These are phyloP conservation scores for Flaveria linearis DNA, from an alignment of 129 eudicot species.

Conservation along the genomic window DNA sequence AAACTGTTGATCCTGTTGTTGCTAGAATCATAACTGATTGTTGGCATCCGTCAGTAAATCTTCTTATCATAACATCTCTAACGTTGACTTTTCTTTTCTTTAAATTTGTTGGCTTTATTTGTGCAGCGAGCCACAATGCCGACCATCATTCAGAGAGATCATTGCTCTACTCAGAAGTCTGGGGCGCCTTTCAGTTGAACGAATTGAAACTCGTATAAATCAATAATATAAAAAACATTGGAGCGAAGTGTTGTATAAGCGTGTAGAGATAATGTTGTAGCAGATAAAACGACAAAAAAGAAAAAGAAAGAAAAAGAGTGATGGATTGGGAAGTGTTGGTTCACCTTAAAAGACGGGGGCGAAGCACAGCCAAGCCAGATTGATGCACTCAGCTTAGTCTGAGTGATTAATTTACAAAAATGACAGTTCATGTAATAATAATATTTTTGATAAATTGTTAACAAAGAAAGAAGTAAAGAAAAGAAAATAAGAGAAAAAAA, in stretches of 20 bases:
- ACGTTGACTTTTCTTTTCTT: background rate
- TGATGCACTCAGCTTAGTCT: background rate
- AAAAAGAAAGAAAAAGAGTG: conserved; percentile 15
- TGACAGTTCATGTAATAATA: conserved; percentile 26
- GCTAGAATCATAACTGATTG: conserved; percentile 65
- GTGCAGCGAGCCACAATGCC: conserved; percentile 64
- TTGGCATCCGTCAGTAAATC: conserved; percentile 67
- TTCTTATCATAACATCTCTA: background rate
- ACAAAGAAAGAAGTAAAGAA: conserved; percentile 31
- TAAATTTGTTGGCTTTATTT: conserved; percentile 27
- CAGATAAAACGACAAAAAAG: conserved; percentile 17
- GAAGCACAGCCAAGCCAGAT: conserved; percentile 63
- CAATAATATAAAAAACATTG: conserved; percentile 16
- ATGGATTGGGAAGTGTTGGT: conserved; percentile 81
- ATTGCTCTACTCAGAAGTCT: conserved; percentile 71
- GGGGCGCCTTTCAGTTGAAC: conserved; percentile 48
- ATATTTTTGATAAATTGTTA: conserved; percentile 30
- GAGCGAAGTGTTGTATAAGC: conserved; percentile 16
- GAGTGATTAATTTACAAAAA: conserved; percentile 23
- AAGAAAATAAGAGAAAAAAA: conserved; percentile 6
- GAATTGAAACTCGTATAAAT: conserved; percentile 32
- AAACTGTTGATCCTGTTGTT: conserved; percentile 58
- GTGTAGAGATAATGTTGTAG: conserved; percentile 32
- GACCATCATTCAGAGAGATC: conserved; percentile 87
- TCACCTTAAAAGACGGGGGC: conserved; percentile 55